These are phyloP conservation scores for Camellia sinensis DNA, from an alignment of 148 eudicot species.

Conservation along the genomic window DNA sequence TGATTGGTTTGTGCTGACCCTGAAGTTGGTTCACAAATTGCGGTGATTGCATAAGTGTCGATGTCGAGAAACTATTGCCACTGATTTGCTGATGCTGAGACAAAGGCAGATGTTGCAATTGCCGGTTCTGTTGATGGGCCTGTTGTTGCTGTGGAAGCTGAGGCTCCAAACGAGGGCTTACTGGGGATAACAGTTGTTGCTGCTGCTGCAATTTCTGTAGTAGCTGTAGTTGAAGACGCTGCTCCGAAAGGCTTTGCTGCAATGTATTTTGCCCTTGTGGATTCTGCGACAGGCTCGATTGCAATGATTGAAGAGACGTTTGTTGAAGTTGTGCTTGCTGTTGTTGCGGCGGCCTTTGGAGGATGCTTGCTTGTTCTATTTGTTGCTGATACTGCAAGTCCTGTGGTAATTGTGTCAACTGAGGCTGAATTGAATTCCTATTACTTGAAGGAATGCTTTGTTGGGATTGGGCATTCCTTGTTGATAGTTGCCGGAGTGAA, in stretches of 20 bases:
- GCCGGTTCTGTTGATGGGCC: conserved; percentile 47
- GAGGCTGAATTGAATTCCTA: conserved; percentile 41
- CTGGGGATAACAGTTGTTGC: conserved; percentile 35
- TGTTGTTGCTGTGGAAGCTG: conserved; percentile 59
- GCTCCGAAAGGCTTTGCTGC: conserved; percentile 59
- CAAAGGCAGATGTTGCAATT: conserved; percentile 42
- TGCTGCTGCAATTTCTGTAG: conserved; percentile 62
- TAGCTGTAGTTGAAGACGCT: conserved; percentile 67
- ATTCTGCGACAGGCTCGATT: conserved; percentile 51
- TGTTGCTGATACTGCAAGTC: conserved; percentile 84
- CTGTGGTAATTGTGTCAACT: conserved; percentile 44
- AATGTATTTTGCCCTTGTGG: conserved; percentile 39
- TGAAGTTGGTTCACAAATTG: conserved; percentile 53
- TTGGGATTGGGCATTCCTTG: conserved; percentile 44
- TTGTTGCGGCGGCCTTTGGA: conserved; percentile 59
- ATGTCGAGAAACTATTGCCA: conserved; percentile 41
- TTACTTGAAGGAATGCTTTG: conserved; percentile 34
- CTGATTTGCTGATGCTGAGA: conserved; percentile 49
- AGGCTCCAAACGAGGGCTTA: conserved; percentile 37
- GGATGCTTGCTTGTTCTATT: conserved; percentile 42
- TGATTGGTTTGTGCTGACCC: conserved; percentile 54
- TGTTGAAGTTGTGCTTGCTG: conserved; percentile 52
- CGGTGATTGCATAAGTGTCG: conserved; percentile 50
- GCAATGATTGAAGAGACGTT: conserved; percentile 44
- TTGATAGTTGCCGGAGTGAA: conserved; percentile 48